Evolutionary conservation across 176 grass and related monocot genomes (phyloP).

Genomic region (Hsuehochloa calcarea): DNA sequence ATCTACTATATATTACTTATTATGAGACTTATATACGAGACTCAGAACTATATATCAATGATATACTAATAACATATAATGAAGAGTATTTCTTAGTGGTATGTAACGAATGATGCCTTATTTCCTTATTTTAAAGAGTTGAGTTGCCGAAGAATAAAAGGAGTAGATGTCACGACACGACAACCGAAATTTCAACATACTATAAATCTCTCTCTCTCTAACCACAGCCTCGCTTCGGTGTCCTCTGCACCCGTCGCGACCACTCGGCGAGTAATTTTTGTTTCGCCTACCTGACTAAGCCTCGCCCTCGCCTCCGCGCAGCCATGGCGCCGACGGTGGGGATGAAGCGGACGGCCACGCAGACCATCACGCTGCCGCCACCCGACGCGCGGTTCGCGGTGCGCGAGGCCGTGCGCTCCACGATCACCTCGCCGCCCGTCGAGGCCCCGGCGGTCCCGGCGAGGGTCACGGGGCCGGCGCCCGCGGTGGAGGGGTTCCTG

Average conservation of each 20-base stretch:
- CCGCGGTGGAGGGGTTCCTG: conserved; percentile 52
- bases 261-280: background rate
- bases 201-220: conserved; percentile 4
- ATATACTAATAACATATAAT: too few species aligned
- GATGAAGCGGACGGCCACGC: conserved; percentile 58
- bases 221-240: background rate
- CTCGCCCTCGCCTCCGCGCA: conserved; percentile 26
- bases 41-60: too few species aligned
- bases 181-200: too few species aligned
- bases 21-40: too few species aligned
- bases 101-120: too few species aligned
- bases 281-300: conserved; percentile 19
- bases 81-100: too few species aligned
- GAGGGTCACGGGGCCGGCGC: conserved; percentile 7
- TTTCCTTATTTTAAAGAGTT: too few species aligned
- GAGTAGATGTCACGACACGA: too few species aligned
- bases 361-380: conserved; percentile 56
- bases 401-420: conserved; percentile 60
- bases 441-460: conserved; percentile 25
- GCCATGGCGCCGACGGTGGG: conserved; percentile 74
- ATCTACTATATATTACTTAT: too few species aligned
- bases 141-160: too few species aligned
- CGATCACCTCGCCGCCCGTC: conserved; percentile 43
- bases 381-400: conserved; percentile 52
- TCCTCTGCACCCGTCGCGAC: conserved; percentile 16